Evolutionary conservation across 2,329 filamentous ascomycete genomes (phyloP), one percentile per base, ranked within the genome.

Genomic region (Aureobasidium lini): DNA sequence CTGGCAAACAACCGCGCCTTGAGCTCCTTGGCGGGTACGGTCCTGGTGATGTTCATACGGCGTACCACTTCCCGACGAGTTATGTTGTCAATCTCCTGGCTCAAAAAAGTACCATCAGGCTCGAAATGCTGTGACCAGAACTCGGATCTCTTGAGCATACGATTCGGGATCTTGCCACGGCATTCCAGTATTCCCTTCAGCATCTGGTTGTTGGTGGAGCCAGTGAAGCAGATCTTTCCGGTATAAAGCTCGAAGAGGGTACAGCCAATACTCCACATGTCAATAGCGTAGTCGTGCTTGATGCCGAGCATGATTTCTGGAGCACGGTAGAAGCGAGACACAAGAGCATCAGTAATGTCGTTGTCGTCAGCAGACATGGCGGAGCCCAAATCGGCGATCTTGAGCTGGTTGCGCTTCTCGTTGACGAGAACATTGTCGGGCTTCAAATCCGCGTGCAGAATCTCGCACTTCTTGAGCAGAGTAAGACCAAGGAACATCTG

Each of bases 301-400:
- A 96, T 92, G n/a, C 94, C 94, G 3, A 99, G 81, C 62, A 99
- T 96, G 70, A 99, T 90, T 76, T 99, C 94, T 2, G 95, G 94
- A 3, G 94, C 94, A 62, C 94, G 88, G 72, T 99, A 99, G 75
- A 97, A 99, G 59, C 95, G 87, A 76, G 91, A 96, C 69, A 97
- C 91, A 1, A 99, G 85, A 70, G 97, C 97, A 11, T 91, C 91
- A 0, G 91, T 96, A 63, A 95, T 88, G 68, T 96, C 90, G 64
- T 89, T 94, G 66, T 99, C 94, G 11, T 89, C 88, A 58, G 88
- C 86, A 68, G 96, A 89, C 60, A 93, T 93, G 31, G 94, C 94
- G n/a, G 94, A 97, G 57, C 94, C 94, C 70, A 99, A 76, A 79
- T 99, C 94, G 72, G 92, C 96, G 57, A 99, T 89, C 73, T 99